phyloP scores from a whole-genome alignment of 106 monocot species.

The Vanilla planifolia region DNA sequence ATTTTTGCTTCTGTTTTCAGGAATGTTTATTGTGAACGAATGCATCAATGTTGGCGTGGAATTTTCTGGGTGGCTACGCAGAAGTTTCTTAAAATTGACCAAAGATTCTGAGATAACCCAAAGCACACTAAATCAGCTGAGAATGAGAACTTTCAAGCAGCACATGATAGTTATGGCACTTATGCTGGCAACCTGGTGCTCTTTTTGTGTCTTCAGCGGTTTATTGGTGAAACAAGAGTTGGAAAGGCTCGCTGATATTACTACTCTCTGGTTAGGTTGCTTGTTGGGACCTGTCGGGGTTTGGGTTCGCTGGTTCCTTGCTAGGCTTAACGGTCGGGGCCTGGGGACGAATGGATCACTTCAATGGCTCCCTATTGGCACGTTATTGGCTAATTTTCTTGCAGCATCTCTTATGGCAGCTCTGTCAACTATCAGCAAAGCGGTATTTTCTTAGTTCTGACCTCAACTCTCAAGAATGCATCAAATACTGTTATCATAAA shows the following conservation, averaged over 20 bases:
- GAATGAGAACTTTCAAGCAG: constrained; percentile 23
- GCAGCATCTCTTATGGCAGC: constrained; percentile 76
- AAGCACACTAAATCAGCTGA: constrained; percentile 19
- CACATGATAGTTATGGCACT: constrained; percentile 23
- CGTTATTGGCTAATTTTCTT: constrained; percentile 66
- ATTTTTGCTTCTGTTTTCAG: constrained; percentile 20
- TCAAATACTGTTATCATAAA: neutral
- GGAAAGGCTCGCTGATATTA: constrained; percentile 15
- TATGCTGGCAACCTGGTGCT: constrained; percentile 25
- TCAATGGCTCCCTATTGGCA: constrained; percentile 84
- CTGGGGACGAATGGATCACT: constrained; percentile 44
- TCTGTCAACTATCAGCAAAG: constrained; percentile 55
- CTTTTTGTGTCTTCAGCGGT: constrained; percentile 51
- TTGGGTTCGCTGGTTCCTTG: constrained; percentile 83
- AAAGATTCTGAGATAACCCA: constrained; percentile 2
- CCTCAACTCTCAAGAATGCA: neutral
- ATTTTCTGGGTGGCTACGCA: constrained; percentile 41
- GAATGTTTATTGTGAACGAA: constrained; percentile 65
- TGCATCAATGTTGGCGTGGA: constrained; percentile 52
- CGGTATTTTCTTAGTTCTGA: constrained; percentile 18
- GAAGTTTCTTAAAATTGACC: constrained; percentile 10
- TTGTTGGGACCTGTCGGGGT: constrained; percentile 72
- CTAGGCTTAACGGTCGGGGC: constrained; percentile 76
- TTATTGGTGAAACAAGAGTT: constrained; percentile 21
- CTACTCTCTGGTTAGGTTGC: constrained; percentile 75